These are phyloP conservation scores for Sarocladium brachiariae DNA, from an alignment of 2,329 filamentous ascomycete genomes.

Conservation along the genomic window DNA sequence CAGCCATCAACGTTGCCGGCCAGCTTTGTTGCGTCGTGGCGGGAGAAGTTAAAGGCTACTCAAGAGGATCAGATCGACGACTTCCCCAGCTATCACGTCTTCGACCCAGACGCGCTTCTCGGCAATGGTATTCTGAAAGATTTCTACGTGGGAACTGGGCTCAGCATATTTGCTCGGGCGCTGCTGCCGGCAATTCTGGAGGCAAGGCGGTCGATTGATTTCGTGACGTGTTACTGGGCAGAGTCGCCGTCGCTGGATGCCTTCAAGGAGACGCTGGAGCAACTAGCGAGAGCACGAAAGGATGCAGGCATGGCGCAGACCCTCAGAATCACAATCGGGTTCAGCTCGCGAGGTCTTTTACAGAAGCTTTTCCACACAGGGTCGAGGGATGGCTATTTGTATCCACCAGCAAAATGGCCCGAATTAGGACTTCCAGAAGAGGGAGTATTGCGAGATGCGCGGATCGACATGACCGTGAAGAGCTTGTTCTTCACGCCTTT, in stretches of 20 bases:
- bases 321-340: conserved; percentile 63
- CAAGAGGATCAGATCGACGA: conserved; percentile 30
- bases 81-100: conserved; percentile 42
- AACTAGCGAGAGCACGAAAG: conserved; percentile 44
- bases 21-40: conserved; percentile 33
- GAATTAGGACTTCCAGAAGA: conserved; percentile 58
- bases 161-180: conserved; percentile 45
- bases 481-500: conserved; percentile 74
- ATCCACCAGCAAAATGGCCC: conserved; percentile 52
- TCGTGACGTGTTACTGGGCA: conserved; percentile 82
- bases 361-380: conserved; percentile 71
- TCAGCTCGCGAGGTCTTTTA: conserved; percentile 64
- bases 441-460: conserved; percentile 42
- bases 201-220: conserved; percentile 59
- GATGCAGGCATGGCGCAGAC: conserved; percentile 17
- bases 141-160: conserved; percentile 52
- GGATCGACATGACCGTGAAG: conserved; percentile 65
- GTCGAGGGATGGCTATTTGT: conserved; percentile 54
- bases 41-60: conserved; percentile 23
- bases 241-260: conserved; percentile 53
- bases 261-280: conserved; percentile 49
- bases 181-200: conserved; percentile 55
- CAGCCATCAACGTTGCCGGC: conserved; percentile 23
- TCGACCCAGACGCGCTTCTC: conserved; percentile 38
- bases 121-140: conserved; percentile 38